Evolutionary conservation across 2,329 filamentous ascomycete species (phyloP).

Genomic region (Fusarium mangiferae): DNA sequence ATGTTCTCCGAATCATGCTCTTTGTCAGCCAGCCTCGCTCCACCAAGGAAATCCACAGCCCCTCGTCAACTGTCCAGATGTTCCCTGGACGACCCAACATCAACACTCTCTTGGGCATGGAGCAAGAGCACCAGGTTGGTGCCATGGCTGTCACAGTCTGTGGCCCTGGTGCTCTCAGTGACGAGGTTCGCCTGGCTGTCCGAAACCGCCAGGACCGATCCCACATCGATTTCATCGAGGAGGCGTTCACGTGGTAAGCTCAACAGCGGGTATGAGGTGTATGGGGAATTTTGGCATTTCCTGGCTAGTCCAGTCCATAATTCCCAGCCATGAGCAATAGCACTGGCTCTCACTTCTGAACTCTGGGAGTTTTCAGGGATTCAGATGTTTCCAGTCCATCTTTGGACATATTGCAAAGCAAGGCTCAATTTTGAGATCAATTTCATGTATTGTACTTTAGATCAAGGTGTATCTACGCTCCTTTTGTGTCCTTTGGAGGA

Average conservation of each 20-base stretch:
- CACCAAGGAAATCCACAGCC: slow-evolving; percentile 84
- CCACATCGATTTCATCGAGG: slow-evolving; percentile 81
- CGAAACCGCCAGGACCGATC: slow-evolving; percentile 71
- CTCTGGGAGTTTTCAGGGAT: slow-evolving; percentile 3
- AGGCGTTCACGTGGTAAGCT: slow-evolving; percentile 73
- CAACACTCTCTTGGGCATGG: slow-evolving; percentile 75
- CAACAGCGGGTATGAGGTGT: not conserved
- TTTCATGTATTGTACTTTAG: slow-evolving; percentile 39
- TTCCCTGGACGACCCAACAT: slow-evolving; percentile 83
- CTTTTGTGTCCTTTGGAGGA: slow-evolving; percentile 7
- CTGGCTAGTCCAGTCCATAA: slow-evolving; percentile 15
- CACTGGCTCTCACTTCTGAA: not conserved
- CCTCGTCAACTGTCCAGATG: slow-evolving; percentile 83
- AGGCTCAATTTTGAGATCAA: slow-evolving; percentile 33
- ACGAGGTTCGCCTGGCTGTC: slow-evolving; percentile 77
- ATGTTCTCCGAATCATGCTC: slow-evolving; percentile 79
- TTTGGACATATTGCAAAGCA: slow-evolving; percentile 31
- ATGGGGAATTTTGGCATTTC: slow-evolving; percentile 7
- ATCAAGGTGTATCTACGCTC: slow-evolving; percentile 36
- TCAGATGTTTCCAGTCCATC: slow-evolving; percentile 19
- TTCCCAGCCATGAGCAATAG: not conserved
- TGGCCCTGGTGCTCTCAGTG: slow-evolving; percentile 77
- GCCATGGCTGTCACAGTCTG: slow-evolving; percentile 80
- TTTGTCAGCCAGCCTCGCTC: slow-evolving; percentile 80
- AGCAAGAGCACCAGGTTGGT: slow-evolving; percentile 79